phyloP scores from a whole-genome alignment of 2,329 filamentous ascomycete genomes.

The Verticillium klebahnii region DNA sequence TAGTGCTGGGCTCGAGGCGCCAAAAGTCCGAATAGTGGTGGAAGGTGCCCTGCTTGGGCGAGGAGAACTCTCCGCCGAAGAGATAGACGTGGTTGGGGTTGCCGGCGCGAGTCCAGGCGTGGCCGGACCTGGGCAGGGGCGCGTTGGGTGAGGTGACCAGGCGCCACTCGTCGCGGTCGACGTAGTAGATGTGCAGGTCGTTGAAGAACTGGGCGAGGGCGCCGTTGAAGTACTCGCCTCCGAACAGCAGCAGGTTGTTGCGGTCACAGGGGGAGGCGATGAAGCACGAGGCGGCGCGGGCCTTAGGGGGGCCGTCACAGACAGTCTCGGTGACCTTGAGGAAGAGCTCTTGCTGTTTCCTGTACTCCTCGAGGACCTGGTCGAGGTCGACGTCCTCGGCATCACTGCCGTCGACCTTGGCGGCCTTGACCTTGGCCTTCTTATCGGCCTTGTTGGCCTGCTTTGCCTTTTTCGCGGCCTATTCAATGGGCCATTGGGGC shows the following conservation, averaged over 20 bases:
- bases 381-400: constrained; percentile 92
- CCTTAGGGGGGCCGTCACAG: constrained; percentile 65
- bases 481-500: constrained; percentile 1
- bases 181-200: constrained; percentile 65
- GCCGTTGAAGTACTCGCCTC: constrained; percentile 94
- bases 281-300: constrained; percentile 75
- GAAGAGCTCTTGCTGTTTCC: constrained; percentile 88
- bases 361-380: constrained; percentile 87
- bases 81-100: constrained; percentile 83
- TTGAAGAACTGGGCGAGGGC: constrained; percentile 71
- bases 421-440: constrained; percentile 66
- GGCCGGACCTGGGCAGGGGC: constrained; percentile 83
- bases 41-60: constrained; percentile 95
- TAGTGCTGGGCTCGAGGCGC: constrained; percentile 75
- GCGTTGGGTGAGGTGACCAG: constrained; percentile 87
- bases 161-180: constrained; percentile 85
- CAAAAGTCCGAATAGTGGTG: constrained; percentile 99
- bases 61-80: constrained; percentile 95
- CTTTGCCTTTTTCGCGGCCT: constrained; percentile 66
- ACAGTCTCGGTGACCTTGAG: constrained; percentile 85
- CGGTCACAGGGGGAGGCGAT: constrained; percentile 80
- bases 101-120: constrained; percentile 89
- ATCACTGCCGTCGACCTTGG: constrained; percentile 76
- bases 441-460: constrained; percentile 89
- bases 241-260: constrained; percentile 87